Conservation (phyloP, 177 flowering plant genomes). For the Vitis hybrid region DNA sequence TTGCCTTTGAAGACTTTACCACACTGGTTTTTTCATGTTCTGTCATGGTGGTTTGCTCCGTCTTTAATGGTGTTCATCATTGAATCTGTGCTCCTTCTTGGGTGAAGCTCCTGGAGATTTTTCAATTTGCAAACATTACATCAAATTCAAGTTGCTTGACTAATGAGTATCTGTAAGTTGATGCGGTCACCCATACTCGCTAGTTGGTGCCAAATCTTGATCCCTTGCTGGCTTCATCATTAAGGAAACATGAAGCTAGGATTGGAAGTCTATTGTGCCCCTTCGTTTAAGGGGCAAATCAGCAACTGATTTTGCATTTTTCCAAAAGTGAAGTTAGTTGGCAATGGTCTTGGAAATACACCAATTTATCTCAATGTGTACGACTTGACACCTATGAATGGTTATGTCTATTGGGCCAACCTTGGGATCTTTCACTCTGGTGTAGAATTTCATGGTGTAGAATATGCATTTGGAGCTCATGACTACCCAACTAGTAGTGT, state of each 20-base stretch:
- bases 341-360: constrained; percentile 51
- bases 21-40: constrained; percentile 1
- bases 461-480: no score
- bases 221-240: no score
- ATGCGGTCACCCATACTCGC: not conserved
- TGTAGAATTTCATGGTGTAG: no score
- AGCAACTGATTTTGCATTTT: constrained; percentile 75
- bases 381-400: no score
- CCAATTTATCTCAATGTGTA: constrained; percentile 24
- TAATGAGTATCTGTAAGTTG: not conserved
- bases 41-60: constrained; percentile 2
- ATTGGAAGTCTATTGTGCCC: constrained; percentile 62
- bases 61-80: constrained; percentile 9
- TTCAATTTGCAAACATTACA: not conserved
- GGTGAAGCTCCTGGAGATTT: not conserved
- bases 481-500: no score
- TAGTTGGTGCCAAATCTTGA: no score
- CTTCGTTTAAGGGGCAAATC: constrained; percentile 63
- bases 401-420: no score
- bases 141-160: not conserved
- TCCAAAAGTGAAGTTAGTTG: constrained; percentile 58
- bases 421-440: no score
- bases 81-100: constrained; percentile 6
- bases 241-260: no score
- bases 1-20: not conserved